phyloP scores from a whole-genome alignment of 75 land plant species.

The Pinus tabuliformis region DNA sequence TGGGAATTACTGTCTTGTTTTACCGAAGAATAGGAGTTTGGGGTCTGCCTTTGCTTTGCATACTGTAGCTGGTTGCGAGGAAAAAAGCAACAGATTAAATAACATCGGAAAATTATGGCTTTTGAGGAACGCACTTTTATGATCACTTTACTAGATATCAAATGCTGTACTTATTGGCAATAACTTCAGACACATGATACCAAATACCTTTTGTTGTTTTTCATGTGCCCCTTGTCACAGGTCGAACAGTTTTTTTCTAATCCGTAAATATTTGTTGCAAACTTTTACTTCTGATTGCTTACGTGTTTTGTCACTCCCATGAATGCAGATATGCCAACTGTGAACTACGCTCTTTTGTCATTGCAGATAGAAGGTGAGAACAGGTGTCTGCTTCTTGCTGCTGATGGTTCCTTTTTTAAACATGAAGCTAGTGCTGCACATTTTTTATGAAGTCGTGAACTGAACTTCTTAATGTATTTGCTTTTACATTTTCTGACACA shows the following conservation, averaged over 20 bases:
- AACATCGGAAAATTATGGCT: neutral
- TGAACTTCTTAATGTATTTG: no score
- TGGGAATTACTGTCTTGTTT: neutral
- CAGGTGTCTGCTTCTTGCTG: neutral
- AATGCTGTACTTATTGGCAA: neutral
- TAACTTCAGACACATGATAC: neutral
- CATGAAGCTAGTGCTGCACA: no score
- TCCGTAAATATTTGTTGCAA: neutral
- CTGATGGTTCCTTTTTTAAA: neutral
- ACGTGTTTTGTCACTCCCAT: neutral
- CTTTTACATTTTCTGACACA: no score
- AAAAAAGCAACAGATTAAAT: neutral
- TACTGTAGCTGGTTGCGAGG: neutral
- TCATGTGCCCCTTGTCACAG: neutral
- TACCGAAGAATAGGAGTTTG: neutral
- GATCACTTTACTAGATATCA: neutral
- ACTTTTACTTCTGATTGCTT: neutral
- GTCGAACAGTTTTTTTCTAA: neutral
- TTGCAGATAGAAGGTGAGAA: slow-evolving; percentile 3
- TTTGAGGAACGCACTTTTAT: neutral
- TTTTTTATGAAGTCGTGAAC: no score
- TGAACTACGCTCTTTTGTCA: slow-evolving; percentile 10
- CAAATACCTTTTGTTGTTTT: neutral
- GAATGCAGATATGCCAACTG: slow-evolving; percentile 5
- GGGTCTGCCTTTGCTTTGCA: neutral